Base-by-base conservation (phyloP, 257 asterid genomes). In the Solanum etuberosum region DNA sequence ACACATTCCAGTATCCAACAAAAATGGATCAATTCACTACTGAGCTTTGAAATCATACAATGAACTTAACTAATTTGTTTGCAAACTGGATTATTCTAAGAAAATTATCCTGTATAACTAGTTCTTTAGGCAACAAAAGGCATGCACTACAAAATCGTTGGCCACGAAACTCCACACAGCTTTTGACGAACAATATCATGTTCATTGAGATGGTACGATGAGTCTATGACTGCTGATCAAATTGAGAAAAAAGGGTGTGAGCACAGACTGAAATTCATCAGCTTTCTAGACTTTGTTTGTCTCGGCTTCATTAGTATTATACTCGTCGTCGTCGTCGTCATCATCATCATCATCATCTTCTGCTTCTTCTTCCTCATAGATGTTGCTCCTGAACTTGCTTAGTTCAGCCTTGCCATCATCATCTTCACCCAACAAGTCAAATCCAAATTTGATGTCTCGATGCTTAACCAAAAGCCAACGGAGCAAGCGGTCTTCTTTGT, bases 381-480 rank as follows among this genome's bases (percentile, higher is more conserved):
- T 3, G 54, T 16, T 80, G 86, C 80, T 85, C 76, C 54, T 91
- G 29, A 70, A 80, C 85, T 73, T 83, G 86, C 78, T 87, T 12
- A 88, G 90, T 46, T 93, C 98, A 68, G 38, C 37, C 34, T 13
- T 65, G 43, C 72, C 67, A 57, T 57, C 34, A 63, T 86, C 92
- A 86, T 88, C 91, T 63, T 88, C 91, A 6, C 18, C 61, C 21
- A 74, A 54, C 67, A 83, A 51, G 25, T 90, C 91, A 8, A 59
- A 27, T 37, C 92, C 94, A 76, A 87, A 88, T 46, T 91, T 90
- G n/a, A 91, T 11, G 43, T 91, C 94, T 82, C 98, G 93, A 88
- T 94, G 94, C 89, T 94, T 94, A 68, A 94, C 88, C 89, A 94
- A 88, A 91, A 94, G 93, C 98, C 98, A 95, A 70, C 97, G 97